phyloP scores from a whole-genome alignment of 1,139 yeast species.

The Taiozyma onychis region DNA sequence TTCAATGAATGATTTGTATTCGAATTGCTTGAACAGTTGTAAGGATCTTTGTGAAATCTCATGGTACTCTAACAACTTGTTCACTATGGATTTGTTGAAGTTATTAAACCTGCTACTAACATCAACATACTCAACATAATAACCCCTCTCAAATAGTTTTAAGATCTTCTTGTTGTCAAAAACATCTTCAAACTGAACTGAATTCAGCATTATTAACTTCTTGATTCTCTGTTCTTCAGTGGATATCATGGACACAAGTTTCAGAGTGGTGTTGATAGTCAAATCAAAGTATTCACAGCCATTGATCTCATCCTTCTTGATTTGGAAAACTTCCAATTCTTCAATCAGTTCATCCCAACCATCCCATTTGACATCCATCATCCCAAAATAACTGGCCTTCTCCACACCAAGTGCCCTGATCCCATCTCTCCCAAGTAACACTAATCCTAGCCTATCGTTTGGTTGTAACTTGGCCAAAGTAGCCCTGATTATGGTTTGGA shows the following conservation, averaged over 20 bases:
- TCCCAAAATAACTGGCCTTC: conserved; percentile 42
- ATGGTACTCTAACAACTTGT: neutral
- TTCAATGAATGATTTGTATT: neutral
- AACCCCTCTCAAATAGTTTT: neutral
- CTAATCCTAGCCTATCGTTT: conserved; percentile 49
- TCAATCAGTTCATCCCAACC: conserved; percentile 50
- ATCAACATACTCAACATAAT: conserved; percentile 3
- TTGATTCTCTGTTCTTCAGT: conserved; percentile 9
- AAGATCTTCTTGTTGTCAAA: conserved; percentile 1
- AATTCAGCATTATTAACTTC: conserved; percentile 15
- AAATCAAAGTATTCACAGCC: conserved; percentile 1
- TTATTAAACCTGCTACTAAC: neutral
- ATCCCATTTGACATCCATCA: conserved; percentile 45
- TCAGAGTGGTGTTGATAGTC: conserved; percentile 5
- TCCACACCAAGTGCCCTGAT: conserved; percentile 4
- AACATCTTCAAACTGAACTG: conserved; percentile 8
- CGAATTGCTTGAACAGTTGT: neutral
- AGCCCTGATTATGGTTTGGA: conserved; percentile 28
- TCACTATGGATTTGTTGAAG: neutral
- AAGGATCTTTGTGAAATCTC: neutral
- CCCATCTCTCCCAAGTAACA: conserved; percentile 47
- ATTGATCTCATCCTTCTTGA: conserved; percentile 3
- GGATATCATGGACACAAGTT: conserved; percentile 9
- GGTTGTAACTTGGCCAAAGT: conserved; percentile 31
- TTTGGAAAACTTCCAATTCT: conserved; percentile 32